Evolutionary conservation across 2,329 filamentous ascomycete genomes (phyloP), one percentile per base, ranked within the genome.

Genomic region (Cytospora paraplurivora): DNA sequence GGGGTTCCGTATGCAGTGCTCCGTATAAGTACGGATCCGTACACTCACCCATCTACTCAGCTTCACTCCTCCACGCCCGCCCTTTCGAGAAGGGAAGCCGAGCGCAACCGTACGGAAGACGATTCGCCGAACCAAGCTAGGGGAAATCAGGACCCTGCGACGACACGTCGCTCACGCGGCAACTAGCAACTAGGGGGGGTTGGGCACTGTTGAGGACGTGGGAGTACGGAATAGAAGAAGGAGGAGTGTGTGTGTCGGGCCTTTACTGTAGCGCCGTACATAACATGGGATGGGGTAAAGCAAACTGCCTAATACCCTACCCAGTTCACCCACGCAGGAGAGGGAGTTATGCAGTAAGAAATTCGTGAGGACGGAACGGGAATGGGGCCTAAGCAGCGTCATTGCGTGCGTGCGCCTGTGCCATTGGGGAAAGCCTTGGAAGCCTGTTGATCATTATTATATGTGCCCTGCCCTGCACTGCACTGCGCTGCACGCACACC

Each of bases 81-180:
- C n/a, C 35, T 10, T 37, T 27, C 27, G 27, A 41, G 17, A 41
- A 41, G 4, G 13, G 38, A 41, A 15, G 38, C 38, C 38, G 38
- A 7, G 38, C 38, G 38, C 38, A 17, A 41, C 38, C 55, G n/a
- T 1, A 38, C 32, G 32, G 15, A 11, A 34, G 37, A 49, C 51
- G 51, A 61, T 61, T 61, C 51, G 59, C 41, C 59, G 21, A 50
- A 19, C 4, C 5, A 7, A 47, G 44, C n/a, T 12, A 11, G 7
- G 5, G 12, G 4, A 47, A n/a, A 6, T 19, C 44, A n/a, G 21
- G 4, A 50, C 27, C 49, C 59, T 35, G 38, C 41, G 51, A 33
- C 32, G 59, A 61, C 51, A 50, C 38, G 59, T 61, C 51, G 44
- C n/a, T 19, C 59, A 53, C 59, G 41, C 35, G 59, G 41, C 41